These are phyloP conservation scores for Saccharomycopsis malanga DNA, from an alignment of 805 yeast genomes.

Conservation along the genomic window DNA sequence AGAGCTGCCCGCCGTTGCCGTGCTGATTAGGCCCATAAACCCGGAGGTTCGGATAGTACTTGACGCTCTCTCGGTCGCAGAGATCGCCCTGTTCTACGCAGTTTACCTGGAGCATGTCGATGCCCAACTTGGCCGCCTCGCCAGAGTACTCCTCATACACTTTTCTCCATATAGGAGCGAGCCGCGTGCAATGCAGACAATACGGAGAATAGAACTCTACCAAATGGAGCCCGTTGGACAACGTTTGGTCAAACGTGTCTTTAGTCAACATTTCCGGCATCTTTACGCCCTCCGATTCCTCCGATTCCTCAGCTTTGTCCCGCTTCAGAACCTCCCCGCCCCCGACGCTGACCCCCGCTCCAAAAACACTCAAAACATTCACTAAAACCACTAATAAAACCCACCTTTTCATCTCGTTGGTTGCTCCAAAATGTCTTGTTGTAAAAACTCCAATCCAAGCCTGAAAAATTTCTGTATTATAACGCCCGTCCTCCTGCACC, in stretches of 20 bases:
- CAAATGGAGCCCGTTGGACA: slow-evolving; percentile 55
- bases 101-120: slow-evolving; percentile 69
- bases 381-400: too few relatives aligned
- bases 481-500: too few relatives aligned
- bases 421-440: too few relatives aligned
- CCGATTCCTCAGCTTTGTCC: too few relatives aligned
- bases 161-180: slow-evolving; percentile 80
- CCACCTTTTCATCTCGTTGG: too few relatives aligned
- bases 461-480: too few relatives aligned
- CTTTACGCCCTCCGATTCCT: too few relatives aligned
- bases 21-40: slow-evolving; percentile 55
- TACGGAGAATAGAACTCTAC: slow-evolving; percentile 89
- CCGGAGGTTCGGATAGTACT: slow-evolving; percentile 62
- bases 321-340: too few relatives aligned
- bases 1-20: slow-evolving; percentile 32
- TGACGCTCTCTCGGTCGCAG: slow-evolving; percentile 60
- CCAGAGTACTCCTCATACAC: slow-evolving; percentile 45
- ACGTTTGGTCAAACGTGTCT: slow-evolving; percentile 42
- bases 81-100: slow-evolving; percentile 84
- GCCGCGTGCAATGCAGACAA: slow-evolving; percentile 70
- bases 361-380: too few relatives aligned
- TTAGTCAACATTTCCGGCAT: slow-evolving; percentile 47
- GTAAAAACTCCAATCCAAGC: too few relatives aligned
- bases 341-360: too few relatives aligned
- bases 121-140: slow-evolving; percentile 38